These are phyloP conservation scores for Favolaschia claudopus DNA, from an alignment of 768 basidiomycete genomes.

Conservation along the genomic window DNA sequence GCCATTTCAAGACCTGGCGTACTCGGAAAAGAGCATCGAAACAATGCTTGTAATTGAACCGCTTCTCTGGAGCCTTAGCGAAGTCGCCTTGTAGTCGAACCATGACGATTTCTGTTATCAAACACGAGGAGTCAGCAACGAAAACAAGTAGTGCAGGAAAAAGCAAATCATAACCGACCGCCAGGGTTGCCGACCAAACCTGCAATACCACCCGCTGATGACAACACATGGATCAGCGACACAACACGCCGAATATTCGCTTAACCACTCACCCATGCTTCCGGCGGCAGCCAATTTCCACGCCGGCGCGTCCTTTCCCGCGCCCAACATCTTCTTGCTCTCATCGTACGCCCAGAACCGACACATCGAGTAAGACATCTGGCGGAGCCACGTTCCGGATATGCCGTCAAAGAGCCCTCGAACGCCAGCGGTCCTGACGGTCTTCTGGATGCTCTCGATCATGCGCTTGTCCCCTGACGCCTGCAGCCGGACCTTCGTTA, in stretches of 20 bases:
- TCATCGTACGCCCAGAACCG: constrained; percentile 95
- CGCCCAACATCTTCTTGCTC: constrained; percentile 84
- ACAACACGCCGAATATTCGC: neutral
- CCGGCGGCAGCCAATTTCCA: constrained; percentile 86
- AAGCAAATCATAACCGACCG: constrained; percentile 50
- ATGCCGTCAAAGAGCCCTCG: constrained; percentile 88
- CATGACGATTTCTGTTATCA: constrained; percentile 85
- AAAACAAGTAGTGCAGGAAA: neutral
- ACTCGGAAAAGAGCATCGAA: constrained; percentile 89
- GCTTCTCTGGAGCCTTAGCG: constrained; percentile 86
- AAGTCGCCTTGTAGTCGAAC: constrained; percentile 92
- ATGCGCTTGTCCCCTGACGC: constrained; percentile 93
- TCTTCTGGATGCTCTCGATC: constrained; percentile 85
- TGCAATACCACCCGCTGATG: constrained; percentile 81
- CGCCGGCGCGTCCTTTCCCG: constrained; percentile 73
- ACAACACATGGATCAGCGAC: neutral
- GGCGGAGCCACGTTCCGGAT: constrained; percentile 86
- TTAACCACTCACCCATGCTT: constrained; percentile 77
- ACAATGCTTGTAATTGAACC: constrained; percentile 90
- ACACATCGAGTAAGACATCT: constrained; percentile 92
- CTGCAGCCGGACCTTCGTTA: constrained; percentile 92
- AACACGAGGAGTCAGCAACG: too few relatives aligned
- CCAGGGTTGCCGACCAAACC: constrained; percentile 91
- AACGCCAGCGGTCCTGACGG: constrained; percentile 73
- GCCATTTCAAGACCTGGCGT: constrained; percentile 40